Evolutionary conservation across 2,329 filamentous ascomycete species (phyloP), one percentile per base, ranked within the genome.

Genomic region (Mycosphaerella sp.): DNA sequence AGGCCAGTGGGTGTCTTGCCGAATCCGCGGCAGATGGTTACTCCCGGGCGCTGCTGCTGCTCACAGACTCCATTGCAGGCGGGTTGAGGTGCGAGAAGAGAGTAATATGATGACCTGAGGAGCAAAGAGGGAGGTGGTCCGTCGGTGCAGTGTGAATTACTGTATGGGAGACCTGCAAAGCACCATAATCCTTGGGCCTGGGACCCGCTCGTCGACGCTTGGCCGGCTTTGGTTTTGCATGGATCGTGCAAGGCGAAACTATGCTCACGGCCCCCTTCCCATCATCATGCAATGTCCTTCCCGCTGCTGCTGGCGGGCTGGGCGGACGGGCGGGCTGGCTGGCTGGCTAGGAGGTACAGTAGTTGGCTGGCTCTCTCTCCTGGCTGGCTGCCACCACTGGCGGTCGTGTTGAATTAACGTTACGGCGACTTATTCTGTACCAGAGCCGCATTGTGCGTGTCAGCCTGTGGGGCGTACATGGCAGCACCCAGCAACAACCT

Each of bases 11-110:
- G 50, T 51, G 52, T 46, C 49, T 55, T 55, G 53, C 56, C 56
- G 59, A 54, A 57, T 54, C 57, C 57, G 57, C 57, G 59, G 59
- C 55, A 54, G 51, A 60, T 59, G 51, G 40, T 46, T 48, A 55
- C 54, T 47, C 55, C 59, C 56, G 34, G 34, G 12, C 34, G 34
- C 34, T 38, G 34, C 34, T 38, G 34, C 10, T 59, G 53, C 52
- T 59, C 54, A 59, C 53, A 51, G 51, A 54, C 34, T 59, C 57
- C 59, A 61, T 61, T 55, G 57, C 59, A 56, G 50, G 34, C 34
- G 12, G 34, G 49, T 52, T 51, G 55, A 29, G 49, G 54, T 41
- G 41, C 21, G 21, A 21, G 48, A 42, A 51, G 38, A 50, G 41
- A 46, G 42, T 17, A 40, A 54, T 36, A 46, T 38, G 34, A 38